Percentiles rank a stretch among this genome's conserved stretches.
Conservation (phyloP, 768 basidiomycete genomes). For the Fistulinella prunicolor region DNA sequence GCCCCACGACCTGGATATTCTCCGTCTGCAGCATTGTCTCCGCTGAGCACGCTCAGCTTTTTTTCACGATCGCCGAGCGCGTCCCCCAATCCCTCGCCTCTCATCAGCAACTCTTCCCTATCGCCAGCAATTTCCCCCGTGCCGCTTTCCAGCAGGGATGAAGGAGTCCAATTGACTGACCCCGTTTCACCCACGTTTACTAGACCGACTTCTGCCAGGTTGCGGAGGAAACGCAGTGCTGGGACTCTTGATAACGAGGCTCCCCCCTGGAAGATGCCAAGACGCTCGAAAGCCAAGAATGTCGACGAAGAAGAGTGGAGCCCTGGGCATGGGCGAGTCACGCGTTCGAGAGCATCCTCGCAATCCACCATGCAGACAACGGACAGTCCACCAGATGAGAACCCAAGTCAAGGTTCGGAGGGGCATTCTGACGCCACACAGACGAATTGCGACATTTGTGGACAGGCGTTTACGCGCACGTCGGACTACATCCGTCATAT, state of each 20-base stretch:
- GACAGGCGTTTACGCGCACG: constrained; percentile 15
- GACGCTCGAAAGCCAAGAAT: constrained; percentile 12
- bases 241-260: constrained; percentile 2
- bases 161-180: not conserved
- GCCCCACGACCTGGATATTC: not conserved
- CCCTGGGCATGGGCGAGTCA: constrained; percentile 4
- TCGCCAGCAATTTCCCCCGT: not conserved
- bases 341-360: not conserved
- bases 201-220: not conserved
- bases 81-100: constrained; percentile 4
- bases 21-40: constrained; percentile 15
- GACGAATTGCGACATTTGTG: constrained; percentile 15
- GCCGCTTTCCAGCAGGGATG: not conserved
- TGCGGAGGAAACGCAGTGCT: constrained; percentile 13
- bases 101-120: not conserved
- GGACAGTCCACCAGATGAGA: not conserved
- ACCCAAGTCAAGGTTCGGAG: not conserved
- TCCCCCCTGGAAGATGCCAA: not conserved
- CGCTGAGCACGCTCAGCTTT: constrained; percentile 12
- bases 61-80: constrained; percentile 8
- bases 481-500: constrained; percentile 24
- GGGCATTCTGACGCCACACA: not conserved
- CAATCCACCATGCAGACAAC: not conserved
- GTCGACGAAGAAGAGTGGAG: constrained; percentile 25
- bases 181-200: not conserved